These are phyloP conservation scores for Boletellus sp. DNA, from an alignment of 768 basidiomycete genomes.

Conservation along the genomic window DNA sequence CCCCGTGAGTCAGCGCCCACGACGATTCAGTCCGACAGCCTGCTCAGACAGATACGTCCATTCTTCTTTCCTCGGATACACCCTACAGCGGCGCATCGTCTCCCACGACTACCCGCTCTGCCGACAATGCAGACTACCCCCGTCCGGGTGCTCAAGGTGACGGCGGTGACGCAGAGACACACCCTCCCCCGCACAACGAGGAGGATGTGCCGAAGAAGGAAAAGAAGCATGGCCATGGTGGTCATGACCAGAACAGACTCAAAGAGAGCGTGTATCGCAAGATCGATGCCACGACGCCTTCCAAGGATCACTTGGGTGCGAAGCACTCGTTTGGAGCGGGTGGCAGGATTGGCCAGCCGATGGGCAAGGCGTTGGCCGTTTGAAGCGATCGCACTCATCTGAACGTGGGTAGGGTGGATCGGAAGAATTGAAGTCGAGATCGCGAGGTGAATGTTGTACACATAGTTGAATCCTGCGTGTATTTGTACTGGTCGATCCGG, in stretches of 20 bases:
- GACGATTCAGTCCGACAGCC: neutral
- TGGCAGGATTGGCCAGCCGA: slow-evolving; percentile 58
- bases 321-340: slow-evolving; percentile 40
- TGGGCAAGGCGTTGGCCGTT: slow-evolving; percentile 39
- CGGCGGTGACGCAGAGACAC: slow-evolving; percentile 25
- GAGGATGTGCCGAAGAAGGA: slow-evolving; percentile 49
- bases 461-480: slow-evolving; percentile 10
- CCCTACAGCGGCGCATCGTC: neutral
- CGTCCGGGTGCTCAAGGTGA: slow-evolving; percentile 45
- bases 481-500: slow-evolving; percentile 15
- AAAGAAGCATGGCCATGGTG: slow-evolving; percentile 39
- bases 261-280: slow-evolving; percentile 45
- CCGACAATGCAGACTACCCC: slow-evolving; percentile 45
- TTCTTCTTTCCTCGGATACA: no score
- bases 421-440: neutral
- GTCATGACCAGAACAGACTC: slow-evolving; percentile 43
- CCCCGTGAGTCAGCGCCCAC: slow-evolving; percentile 29
- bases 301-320: slow-evolving; percentile 35
- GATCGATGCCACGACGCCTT: slow-evolving; percentile 46
- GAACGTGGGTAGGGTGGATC: neutral
- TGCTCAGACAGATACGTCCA: neutral
- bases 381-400: slow-evolving; percentile 22
- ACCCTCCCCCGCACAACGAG: slow-evolving; percentile 39
- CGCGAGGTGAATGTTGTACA: slow-evolving; percentile 3
- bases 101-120: slow-evolving; percentile 9